Evolutionary conservation across 1,139 yeast genomes (phyloP).

Genomic region (Magnusiomyces suaveolens): DNA sequence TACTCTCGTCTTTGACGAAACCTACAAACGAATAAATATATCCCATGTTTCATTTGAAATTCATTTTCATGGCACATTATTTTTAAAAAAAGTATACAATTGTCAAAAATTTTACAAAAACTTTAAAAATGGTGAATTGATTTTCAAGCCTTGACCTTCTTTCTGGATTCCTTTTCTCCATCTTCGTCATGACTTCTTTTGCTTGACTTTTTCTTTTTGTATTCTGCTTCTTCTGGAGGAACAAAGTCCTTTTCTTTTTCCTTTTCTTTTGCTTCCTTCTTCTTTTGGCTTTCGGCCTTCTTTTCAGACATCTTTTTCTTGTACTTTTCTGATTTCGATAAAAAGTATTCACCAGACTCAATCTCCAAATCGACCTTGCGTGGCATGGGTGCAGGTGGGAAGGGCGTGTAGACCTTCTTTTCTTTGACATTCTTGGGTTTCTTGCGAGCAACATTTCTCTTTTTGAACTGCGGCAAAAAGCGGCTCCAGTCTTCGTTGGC

Average conservation of each 20-base stretch:
- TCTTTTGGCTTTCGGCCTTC: slow-evolving; percentile 66
- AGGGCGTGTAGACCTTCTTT: slow-evolving; percentile 91
- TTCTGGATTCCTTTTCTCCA: slow-evolving; percentile 1
- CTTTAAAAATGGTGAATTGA: neutral
- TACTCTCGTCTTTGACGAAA: neutral
- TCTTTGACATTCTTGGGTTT: slow-evolving; percentile 62
- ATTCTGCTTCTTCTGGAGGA: slow-evolving; percentile 73
- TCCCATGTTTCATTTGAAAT: neutral
- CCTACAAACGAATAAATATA: neutral
- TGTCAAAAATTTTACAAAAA: neutral
- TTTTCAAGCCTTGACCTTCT: neutral
- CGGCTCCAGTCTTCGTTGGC: slow-evolving; percentile 97
- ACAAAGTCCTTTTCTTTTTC: slow-evolving; percentile 71
- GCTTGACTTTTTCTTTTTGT: slow-evolving; percentile 19
- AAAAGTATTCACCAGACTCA: slow-evolving; percentile 96
- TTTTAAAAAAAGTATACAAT: neutral
- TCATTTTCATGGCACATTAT: neutral
- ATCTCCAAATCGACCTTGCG: slow-evolving; percentile 95
- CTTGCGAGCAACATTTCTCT: slow-evolving; percentile 91
- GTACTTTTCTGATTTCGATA: slow-evolving; percentile 75
- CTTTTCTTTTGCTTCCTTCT: slow-evolving; percentile 51
- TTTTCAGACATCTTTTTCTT: slow-evolving; percentile 64
- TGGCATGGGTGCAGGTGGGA: slow-evolving; percentile 97
- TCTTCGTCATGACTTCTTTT: neutral
- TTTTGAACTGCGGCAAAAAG: slow-evolving; percentile 93